Base-by-base conservation (phyloP, 768 basidiomycete genomes). In the Fibroporia radiculosa region DNA sequence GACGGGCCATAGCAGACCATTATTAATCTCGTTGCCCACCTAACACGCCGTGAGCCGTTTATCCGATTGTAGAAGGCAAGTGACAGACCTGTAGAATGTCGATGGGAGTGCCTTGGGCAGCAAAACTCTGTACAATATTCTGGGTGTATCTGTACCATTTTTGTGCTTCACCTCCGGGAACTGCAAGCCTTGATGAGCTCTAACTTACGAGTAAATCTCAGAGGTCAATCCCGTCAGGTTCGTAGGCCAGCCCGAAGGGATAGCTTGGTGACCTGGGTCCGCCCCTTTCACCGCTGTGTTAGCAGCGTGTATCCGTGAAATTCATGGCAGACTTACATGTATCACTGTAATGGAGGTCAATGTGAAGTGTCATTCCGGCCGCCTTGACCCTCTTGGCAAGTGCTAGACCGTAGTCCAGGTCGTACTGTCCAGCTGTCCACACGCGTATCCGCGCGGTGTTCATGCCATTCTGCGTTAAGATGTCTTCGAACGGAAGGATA, bases 11-110 rank as follows among this genome's bases (percentile, higher is more conserved):
- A 81, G 68, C 25, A 82, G 62, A 13, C 80, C 79, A 48, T 75
- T 67, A 61, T 79, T 80, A 54, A 82, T 81, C 58, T 82, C 79
- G 50, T 82, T 81, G 8, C 79, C 79, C 45, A 80, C 70, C 71
- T 77, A 22, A 22, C 18, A 27, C 20, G 28, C 6, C 14, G 25
- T 43, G 5, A 20, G 24, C 20, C 13, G 19, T 20, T 13, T 11
- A 18, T 33, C 22, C 34, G 10, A 20, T 20, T 34, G 24, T 23
- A 16, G 26, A 12, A 28, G 19, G 37, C 6, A 14, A 47, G 37
- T 19, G 4, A 29, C 58, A 18, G 44, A 73, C 75, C 62, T 76
- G 66, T 26, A 80, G 65, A 48, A 77, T 71, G 34, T 70, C 64
- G 47, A 73, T 70, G 1, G 77, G 71, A 0, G 73, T 77, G 23